Evolutionary conservation across 352 stramenopile genomes (phyloP), one percentile per base, ranked within the genome.

Genomic region (Globisporangium lucens): DNA sequence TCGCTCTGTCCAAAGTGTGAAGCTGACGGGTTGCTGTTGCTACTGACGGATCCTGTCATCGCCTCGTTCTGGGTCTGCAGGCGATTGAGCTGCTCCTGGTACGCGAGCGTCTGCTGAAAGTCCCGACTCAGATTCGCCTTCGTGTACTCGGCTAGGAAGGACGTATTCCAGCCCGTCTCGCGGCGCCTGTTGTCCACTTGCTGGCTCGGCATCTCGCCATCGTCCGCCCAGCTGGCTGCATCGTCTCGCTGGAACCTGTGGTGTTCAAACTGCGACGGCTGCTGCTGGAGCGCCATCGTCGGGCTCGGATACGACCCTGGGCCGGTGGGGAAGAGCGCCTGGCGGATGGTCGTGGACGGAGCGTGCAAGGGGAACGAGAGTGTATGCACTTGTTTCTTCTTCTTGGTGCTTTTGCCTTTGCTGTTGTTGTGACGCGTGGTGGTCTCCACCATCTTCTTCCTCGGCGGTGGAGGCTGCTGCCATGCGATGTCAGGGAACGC

Each of bases 141-240:
- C 17, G 83, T 67, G 56, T 93, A 93, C 52, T 93, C 84, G 20
- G 82, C 82, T 30, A 82, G 82, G 47, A 78, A 93, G 1, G 82
- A 90, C 27, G 82, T 89, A 63, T 78, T 88, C 84, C 84, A 93
- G 20, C 84, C 76, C 65, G 86, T 83, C 65, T 93, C 82, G 9
- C 82, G 84, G 51, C 75, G 78, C 67, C 82, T 85, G 43, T 74
- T 61, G 56, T 81, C 78, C 22, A 72, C n/a, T 47, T 69, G 55
- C 12, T 66, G 33, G 9, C 72, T 51, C 38, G 71, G 43, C 8
- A 29, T 30, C 8, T 61, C 69, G 17, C 52, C 41, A n/a, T 5
- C 61, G 15, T 75, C 61, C 22, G 7, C 55, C 13, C 41, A 49
- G 24, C 9, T 41, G 7, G 22, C 68, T 17, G 59, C 66, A 3